Percentiles rank a stretch among this genome's conserved stretches.
Conservation (phyloP, 2,329 filamentous ascomycete species). For the Neoscytalidium dimidiatum region DNA sequence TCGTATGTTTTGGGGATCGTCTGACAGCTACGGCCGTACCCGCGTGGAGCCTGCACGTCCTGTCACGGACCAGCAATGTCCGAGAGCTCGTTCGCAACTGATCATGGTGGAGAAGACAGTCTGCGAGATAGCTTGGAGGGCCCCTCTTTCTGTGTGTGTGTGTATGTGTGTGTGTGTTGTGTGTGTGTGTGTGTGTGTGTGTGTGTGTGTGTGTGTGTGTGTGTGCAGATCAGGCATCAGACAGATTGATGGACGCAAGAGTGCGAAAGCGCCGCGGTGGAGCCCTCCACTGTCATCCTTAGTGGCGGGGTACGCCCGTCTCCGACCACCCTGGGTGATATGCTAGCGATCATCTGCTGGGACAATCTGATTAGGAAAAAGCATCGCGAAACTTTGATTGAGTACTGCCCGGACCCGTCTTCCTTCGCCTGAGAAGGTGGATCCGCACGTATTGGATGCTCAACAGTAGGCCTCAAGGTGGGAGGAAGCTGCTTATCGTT, state of each 20-base stretch:
- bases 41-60: background rate
- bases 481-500: background rate
- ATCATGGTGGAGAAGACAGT: background rate
- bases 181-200: no score
- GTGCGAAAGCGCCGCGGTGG: background rate
- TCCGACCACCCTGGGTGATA: background rate
- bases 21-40: background rate
- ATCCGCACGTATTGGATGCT: background rate
- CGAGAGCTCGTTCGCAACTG: background rate
- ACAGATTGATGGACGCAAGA: no score
- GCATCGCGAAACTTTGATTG: background rate
- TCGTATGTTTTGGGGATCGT: background rate
- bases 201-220: no score
- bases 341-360: background rate
- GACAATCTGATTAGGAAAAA: background rate
- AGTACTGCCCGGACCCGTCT: background rate
- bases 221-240: no score
- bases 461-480: background rate
- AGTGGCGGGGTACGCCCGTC: background rate
- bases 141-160: no score
- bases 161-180: no score
- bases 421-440: no score
- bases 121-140: background rate
- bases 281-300: background rate
- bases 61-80: background rate